A percentile compares a stretch with the other conserved stretches of the same genome.
These are phyloP conservation scores for Chytriomyces confervae DNA, from an alignment of 192 early-diverging fungal species.

Conservation along the genomic window DNA sequence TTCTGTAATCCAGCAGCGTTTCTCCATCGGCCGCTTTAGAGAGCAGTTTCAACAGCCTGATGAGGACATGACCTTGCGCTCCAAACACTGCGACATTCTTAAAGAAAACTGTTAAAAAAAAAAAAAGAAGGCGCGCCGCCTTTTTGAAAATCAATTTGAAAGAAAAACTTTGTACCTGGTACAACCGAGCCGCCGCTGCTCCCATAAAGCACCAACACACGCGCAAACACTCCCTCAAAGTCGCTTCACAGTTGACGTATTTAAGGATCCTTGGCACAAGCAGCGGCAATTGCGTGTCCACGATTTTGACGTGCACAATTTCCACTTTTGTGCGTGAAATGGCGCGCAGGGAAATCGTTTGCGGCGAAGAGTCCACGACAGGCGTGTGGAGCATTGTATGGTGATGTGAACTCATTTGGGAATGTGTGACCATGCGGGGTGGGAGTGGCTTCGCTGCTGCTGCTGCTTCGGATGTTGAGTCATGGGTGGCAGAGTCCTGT, in stretches of 20 bases:
- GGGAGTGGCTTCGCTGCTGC: no score
- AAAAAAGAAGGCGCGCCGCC: not conserved
- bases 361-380: not conserved
- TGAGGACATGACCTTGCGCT: slow-evolving; percentile 19
- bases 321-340: slow-evolving; percentile 14
- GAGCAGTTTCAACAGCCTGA: slow-evolving; percentile 25
- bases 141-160: not conserved
- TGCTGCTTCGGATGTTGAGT: no score
- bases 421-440: no score
- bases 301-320: slow-evolving; percentile 1
- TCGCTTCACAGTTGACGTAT: slow-evolving; percentile 25
- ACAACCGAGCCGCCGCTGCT: slow-evolving; percentile 13
- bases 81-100: slow-evolving; percentile 18
- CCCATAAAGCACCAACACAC: slow-evolving; percentile 34
- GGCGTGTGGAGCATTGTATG: not conserved
- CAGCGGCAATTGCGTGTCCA: slow-evolving; percentile 22
- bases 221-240: slow-evolving; percentile 25
- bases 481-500: no score
- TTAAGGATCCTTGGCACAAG: slow-evolving; percentile 29
- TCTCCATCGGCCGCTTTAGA: slow-evolving; percentile 12
- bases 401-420: no score
- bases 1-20: slow-evolving; percentile 30
- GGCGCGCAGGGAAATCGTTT: not conserved
- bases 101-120: not conserved
- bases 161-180: slow-evolving; percentile 13